These are phyloP conservation scores for Eremomyces bilateralis DNA, from an alignment of 495 filamentous ascomycete species.

Conservation along the genomic window DNA sequence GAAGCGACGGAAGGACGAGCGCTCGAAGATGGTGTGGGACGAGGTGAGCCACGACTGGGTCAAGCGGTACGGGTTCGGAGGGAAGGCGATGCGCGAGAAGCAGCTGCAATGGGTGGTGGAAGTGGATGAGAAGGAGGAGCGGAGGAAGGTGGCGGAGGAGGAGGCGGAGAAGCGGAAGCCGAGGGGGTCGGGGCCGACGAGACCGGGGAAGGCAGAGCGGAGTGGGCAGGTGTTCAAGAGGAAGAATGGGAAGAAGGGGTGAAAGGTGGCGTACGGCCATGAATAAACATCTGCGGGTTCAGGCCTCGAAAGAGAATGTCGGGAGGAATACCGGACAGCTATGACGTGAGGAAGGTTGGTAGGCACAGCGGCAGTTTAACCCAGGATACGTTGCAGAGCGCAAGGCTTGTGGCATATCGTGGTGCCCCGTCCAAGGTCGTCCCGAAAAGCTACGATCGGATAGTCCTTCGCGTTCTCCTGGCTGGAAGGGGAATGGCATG, in stretches of 20 bases:
- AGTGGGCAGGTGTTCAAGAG: conserved; percentile 14
- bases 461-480: too few species aligned
- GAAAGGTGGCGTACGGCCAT: too few species aligned
- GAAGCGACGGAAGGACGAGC: conserved; percentile 42
- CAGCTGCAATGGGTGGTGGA: conserved; percentile 78
- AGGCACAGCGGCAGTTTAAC: too few species aligned
- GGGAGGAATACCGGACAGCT: too few species aligned
- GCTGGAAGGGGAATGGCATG: too few species aligned
- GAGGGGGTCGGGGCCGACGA: conserved; percentile 25
- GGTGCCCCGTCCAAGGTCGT: too few species aligned
- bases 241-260: conserved; percentile 10
- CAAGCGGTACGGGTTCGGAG: conserved; percentile 86
- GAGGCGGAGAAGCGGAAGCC: conserved; percentile 35
- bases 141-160: conserved; percentile 29
- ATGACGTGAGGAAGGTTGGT: too few species aligned
- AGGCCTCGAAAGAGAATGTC: too few species aligned
- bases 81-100: conserved; percentile 62
- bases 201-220: conserved; percentile 14
- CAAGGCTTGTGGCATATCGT: too few species aligned
- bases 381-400: too few species aligned
- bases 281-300: too few species aligned
- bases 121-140: conserved; percentile 51
- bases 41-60: conserved; percentile 74
- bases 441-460: too few species aligned
- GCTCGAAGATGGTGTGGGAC: conserved; percentile 55